Evolutionary conservation across 139 green algal genomes (phyloP).

Genomic region (Coccomyxa sp.): DNA sequence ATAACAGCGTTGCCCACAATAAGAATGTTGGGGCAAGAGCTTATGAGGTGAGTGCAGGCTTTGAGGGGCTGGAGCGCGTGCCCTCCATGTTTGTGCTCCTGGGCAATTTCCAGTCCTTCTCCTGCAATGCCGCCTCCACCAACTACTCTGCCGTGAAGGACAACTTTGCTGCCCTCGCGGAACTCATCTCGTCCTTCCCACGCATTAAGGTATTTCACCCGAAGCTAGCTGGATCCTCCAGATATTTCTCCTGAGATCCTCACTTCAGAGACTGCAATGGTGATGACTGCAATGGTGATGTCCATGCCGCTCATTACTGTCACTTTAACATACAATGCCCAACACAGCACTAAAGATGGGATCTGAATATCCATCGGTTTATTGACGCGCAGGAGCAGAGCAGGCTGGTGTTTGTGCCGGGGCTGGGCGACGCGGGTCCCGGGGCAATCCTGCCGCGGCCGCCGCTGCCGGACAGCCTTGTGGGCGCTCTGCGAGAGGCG

Average conservation of each 20-base stretch:
- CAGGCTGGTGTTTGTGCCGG: conserved; percentile 81
- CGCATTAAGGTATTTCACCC: conserved; percentile 59
- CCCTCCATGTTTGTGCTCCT: conserved; percentile 81
- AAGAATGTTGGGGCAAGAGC: too few species aligned
- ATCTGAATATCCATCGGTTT: neutral
- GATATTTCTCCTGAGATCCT: too few species aligned
- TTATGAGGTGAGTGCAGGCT: conserved; percentile 55
- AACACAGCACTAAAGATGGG: too few species aligned
- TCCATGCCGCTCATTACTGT: too few species aligned
- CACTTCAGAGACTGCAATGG: too few species aligned
- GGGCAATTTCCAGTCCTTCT: conserved; percentile 77
- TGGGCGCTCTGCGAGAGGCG: conserved; percentile 33
- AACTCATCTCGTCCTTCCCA: neutral
- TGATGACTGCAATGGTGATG: too few species aligned
- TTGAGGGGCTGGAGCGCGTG: conserved; percentile 48
- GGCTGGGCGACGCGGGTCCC: conserved; percentile 68
- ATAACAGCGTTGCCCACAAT: too few species aligned
- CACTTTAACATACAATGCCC: too few species aligned
- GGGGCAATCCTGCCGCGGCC: conserved; percentile 64
- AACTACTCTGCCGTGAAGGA: conserved; percentile 44
- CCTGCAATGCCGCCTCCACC: conserved; percentile 16
- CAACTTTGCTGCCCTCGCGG: conserved; percentile 65
- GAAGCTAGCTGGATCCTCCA: conserved; percentile 39
- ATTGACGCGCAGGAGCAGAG: conserved; percentile 34
- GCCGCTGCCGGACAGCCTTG: conserved; percentile 56